phyloP scores from a whole-genome alignment of 2,329 filamentous ascomycete species.

The Alternaria burnsii region DNA sequence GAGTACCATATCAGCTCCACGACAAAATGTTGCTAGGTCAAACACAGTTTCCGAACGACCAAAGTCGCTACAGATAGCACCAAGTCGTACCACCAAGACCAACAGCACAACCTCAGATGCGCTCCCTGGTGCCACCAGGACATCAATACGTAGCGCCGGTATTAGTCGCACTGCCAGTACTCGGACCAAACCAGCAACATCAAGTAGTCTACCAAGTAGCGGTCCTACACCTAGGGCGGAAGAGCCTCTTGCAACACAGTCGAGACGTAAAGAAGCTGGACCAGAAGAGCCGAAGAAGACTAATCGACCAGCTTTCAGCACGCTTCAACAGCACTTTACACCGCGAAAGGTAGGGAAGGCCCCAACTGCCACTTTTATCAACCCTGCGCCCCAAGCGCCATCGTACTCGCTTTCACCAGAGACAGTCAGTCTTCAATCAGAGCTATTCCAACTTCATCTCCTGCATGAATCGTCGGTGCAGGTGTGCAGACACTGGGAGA shows the following conservation, averaged over 20 bases:
- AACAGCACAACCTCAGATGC: slow-evolving; percentile 19
- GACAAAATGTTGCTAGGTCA: slow-evolving; percentile 25
- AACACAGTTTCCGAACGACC: slow-evolving; percentile 31
- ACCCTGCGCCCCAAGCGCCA: slow-evolving; percentile 37
- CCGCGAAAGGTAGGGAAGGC: slow-evolving; percentile 49
- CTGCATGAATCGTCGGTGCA: slow-evolving; percentile 41
- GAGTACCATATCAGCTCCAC: slow-evolving; percentile 21
- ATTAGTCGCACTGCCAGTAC: slow-evolving; percentile 39
- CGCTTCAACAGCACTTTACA: slow-evolving; percentile 52
- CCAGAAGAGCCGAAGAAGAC: slow-evolving; percentile 37
- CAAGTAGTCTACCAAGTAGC: slow-evolving; percentile 16
- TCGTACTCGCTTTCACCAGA: slow-evolving; percentile 39
- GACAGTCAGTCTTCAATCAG: slow-evolving; percentile 44
- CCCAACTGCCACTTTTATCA: slow-evolving; percentile 46
- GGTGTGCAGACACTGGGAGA: slow-evolving; percentile 41
- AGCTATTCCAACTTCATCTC: slow-evolving; percentile 51
- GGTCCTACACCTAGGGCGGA: slow-evolving; percentile 20
- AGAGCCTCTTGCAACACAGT: slow-evolving; percentile 18
- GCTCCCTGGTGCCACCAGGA: slow-evolving; percentile 17
- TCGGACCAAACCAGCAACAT: slow-evolving; percentile 26
- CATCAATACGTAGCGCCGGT: slow-evolving; percentile 35
- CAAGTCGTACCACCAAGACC: slow-evolving; percentile 17
- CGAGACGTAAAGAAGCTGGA: slow-evolving; percentile 26
- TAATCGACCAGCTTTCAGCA: slow-evolving; percentile 47
- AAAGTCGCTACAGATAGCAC: slow-evolving; percentile 33